Evolutionary conservation across 2,329 filamentous ascomycete species (phyloP).

Genomic region (Dactylellina haptotyla): DNA sequence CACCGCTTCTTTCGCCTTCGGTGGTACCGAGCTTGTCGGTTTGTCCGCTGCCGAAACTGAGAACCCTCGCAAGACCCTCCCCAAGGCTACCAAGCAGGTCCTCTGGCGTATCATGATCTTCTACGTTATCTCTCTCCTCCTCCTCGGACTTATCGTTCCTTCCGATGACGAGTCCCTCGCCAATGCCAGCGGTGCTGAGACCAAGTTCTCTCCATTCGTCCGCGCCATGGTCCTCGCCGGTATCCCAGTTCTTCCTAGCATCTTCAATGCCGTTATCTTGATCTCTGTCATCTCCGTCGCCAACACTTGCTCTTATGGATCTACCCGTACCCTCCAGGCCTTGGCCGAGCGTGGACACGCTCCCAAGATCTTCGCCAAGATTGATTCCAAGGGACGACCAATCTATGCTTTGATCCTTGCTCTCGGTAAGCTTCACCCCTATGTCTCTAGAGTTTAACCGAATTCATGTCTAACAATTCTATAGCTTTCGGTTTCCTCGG

Average conservation of each 20-base stretch:
- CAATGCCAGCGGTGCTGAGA: conserved; percentile 58
- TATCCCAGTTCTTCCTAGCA: conserved; percentile 66
- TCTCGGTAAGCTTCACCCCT: conserved; percentile 64
- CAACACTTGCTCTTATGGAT: conserved; percentile 67
- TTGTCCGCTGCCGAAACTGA: conserved; percentile 70
- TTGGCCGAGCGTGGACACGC: conserved; percentile 65
- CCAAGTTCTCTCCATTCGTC: conserved; percentile 64
- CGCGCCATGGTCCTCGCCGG: conserved; percentile 66
- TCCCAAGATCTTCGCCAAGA: conserved; percentile 63
- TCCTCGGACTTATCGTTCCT: conserved; percentile 63
- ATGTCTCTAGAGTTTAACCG: conserved; percentile 62
- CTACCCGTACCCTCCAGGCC: conserved; percentile 69
- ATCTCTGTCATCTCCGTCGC: conserved; percentile 67
- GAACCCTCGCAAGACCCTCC: conserved; percentile 67
- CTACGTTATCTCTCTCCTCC: conserved; percentile 63
- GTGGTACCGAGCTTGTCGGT: conserved; percentile 72
- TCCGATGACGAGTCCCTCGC: conserved; percentile 59
- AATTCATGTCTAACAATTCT: neutral
- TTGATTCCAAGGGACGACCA: conserved; percentile 64
- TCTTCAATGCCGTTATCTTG: conserved; percentile 68
- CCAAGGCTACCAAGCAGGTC: conserved; percentile 63
- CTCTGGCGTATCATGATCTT: conserved; percentile 65
- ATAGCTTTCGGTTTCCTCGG: conserved; percentile 50
- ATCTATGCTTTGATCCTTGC: conserved; percentile 60
- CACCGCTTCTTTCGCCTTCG: conserved; percentile 72